phyloP scores from a whole-genome alignment of 179 eudicot genomes.

The Monotropa hypopitys region DNA sequence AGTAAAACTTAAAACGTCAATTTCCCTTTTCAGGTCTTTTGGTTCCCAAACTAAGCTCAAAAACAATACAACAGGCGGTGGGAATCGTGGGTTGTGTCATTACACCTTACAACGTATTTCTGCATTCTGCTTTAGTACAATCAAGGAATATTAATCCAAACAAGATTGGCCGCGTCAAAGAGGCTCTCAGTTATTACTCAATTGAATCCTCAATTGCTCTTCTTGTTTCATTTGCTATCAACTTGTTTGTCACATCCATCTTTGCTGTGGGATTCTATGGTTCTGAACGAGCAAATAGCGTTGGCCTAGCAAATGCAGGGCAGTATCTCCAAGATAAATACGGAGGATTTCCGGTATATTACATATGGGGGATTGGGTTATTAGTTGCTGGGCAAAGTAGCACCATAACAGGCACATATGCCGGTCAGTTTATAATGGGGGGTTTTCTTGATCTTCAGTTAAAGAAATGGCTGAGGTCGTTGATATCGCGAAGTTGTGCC shows the following conservation, averaged over 20 bases:
- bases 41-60: slow-evolving; percentile 51
- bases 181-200: slow-evolving; percentile 53
- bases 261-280: slow-evolving; percentile 69
- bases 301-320: slow-evolving; percentile 62
- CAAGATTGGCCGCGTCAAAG: slow-evolving; percentile 40
- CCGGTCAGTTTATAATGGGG: slow-evolving; percentile 89
- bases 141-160: slow-evolving; percentile 44
- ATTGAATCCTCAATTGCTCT: slow-evolving; percentile 63
- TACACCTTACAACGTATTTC: slow-evolving; percentile 55
- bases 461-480: slow-evolving; percentile 56
- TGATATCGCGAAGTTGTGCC: slow-evolving; percentile 59
- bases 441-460: slow-evolving; percentile 55
- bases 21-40: slow-evolving; percentile 30
- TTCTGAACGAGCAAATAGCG: slow-evolving; percentile 34
- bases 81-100: slow-evolving; percentile 61
- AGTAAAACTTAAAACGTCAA: too few relatives aligned
- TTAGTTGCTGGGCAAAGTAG: slow-evolving; percentile 79
- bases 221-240: slow-evolving; percentile 41
- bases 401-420: slow-evolving; percentile 78
- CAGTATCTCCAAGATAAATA: slow-evolving; percentile 49
- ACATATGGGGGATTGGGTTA: slow-evolving; percentile 69
- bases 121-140: slow-evolving; percentile 70
- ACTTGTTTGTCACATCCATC: slow-evolving; percentile 51
- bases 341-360: slow-evolving; percentile 57
- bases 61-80: slow-evolving; percentile 50